Conservation (phyloP, 176 grass and related monocot genomes). For the Cenchrus americanus region DNA sequence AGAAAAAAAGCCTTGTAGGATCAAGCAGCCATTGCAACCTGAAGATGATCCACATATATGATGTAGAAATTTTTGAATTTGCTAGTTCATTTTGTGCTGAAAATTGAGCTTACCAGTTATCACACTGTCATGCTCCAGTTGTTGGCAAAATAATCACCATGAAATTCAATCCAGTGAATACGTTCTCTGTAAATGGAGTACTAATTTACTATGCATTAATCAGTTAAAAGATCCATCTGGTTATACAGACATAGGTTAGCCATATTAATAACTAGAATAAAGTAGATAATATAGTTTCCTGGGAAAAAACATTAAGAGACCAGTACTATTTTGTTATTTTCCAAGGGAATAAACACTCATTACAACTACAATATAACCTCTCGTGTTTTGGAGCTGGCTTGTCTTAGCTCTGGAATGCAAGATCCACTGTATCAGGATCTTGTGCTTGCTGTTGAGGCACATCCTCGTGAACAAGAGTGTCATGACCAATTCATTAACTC, state of each 20-base stretch:
- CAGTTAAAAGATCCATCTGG: no score
- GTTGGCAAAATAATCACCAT: not conserved
- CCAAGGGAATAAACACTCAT: no score
- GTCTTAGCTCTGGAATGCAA: not conserved
- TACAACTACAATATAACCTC: no score
- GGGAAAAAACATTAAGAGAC: not conserved
- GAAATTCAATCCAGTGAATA: not conserved
- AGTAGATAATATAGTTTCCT: no score
- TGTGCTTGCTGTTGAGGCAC: conserved; percentile 18
- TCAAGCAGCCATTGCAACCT: conserved; percentile 7
- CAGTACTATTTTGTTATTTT: no score
- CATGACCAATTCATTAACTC: no score
- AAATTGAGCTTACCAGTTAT: not conserved
- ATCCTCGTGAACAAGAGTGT: not conserved
- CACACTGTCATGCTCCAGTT: not conserved
- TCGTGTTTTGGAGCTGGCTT: no score
- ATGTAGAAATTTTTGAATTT: not conserved
- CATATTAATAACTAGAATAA: no score
- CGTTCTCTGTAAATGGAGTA: no score
- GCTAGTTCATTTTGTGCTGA: not conserved
- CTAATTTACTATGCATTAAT: no score
- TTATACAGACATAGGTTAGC: no score
- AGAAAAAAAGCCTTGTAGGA: not conserved
- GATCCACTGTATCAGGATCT: conserved; percentile 41
- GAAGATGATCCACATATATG: not conserved